These are phyloP conservation scores for Cadophora sp. DNA, from an alignment of 2,329 filamentous ascomycete species.

Conservation along the genomic window DNA sequence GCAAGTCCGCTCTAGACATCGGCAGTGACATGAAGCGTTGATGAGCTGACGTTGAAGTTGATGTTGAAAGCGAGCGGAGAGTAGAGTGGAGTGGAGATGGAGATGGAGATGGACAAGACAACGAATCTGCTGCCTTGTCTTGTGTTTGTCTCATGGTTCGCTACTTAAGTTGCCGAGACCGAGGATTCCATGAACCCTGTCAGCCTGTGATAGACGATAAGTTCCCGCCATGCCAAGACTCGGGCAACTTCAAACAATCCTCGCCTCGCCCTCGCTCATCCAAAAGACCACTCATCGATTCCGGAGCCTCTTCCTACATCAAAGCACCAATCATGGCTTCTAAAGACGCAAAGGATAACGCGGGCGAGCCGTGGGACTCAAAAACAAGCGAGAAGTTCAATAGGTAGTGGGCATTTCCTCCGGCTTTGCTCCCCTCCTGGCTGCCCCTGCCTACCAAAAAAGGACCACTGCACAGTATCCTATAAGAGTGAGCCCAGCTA, in stretches of 20 bases:
- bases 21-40: not conserved
- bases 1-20: not conserved
- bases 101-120: too few relatives aligned
- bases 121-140: too few relatives aligned
- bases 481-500: constrained; percentile 23
- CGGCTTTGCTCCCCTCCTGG: not conserved
- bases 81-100: not conserved
- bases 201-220: constrained; percentile 15
- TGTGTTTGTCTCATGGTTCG: too few relatives aligned
- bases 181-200: not conserved
- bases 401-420: constrained; percentile 51
- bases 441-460: not conserved
- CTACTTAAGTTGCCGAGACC: too few relatives aligned
- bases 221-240: constrained; percentile 21
- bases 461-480: not conserved
- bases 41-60: not conserved
- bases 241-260: constrained; percentile 14
- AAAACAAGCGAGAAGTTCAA: constrained; percentile 69
- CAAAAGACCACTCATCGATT: constrained; percentile 2
- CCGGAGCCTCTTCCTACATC: constrained; percentile 10
- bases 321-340: constrained; percentile 35
- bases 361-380: constrained; percentile 57
- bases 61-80: not conserved
- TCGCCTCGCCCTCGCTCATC: constrained; percentile 6
- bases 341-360: constrained; percentile 54